Evolutionary conservation across 2,329 filamentous ascomycete species (phyloP).

Genomic region (Pezicula rhizophila): DNA sequence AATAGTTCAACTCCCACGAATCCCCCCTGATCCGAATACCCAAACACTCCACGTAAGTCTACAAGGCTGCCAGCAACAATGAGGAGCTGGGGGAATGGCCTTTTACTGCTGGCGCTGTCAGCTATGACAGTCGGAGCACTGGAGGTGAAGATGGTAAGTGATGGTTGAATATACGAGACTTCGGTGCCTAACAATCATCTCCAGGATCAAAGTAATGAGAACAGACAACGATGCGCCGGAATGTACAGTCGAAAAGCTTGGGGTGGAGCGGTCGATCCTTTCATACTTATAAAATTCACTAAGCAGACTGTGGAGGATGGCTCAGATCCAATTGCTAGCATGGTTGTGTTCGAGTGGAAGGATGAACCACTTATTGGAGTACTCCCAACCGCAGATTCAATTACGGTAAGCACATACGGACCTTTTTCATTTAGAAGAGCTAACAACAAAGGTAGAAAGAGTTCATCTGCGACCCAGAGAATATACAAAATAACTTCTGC

Average conservation of each 20-base stretch:
- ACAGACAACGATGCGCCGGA: constrained; percentile 76
- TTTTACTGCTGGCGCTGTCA: constrained; percentile 48
- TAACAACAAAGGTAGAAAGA: constrained; percentile 43
- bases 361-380: constrained; percentile 76
- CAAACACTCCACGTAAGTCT: constrained; percentile 2
- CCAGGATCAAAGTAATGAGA: constrained; percentile 69
- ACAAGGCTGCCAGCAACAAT: constrained; percentile 35
- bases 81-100: constrained; percentile 46
- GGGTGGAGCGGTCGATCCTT: constrained; percentile 83
- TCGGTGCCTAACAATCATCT: constrained; percentile 8
- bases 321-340: constrained; percentile 70
- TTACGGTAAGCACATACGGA: constrained; percentile 39
- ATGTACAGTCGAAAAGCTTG: constrained; percentile 91
- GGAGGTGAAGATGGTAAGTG: background rate
- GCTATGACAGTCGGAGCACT: constrained; percentile 38
- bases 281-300: constrained; percentile 78
- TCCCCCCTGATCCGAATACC: constrained; percentile 1
- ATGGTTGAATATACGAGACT: background rate
- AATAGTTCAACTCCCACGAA: constrained; percentile 3
- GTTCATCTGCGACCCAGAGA: constrained; percentile 71
- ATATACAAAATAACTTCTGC: constrained; percentile 65
- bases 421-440: constrained; percentile 11
- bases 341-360: constrained; percentile 91
- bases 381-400: constrained; percentile 46
- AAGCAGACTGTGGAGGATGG: constrained; percentile 50